A percentile compares a stretch with the other conserved stretches of the same genome.
These are phyloP conservation scores for Macrophomina tecta DNA, from an alignment of 2,329 filamentous ascomycete genomes.

Conservation along the genomic window DNA sequence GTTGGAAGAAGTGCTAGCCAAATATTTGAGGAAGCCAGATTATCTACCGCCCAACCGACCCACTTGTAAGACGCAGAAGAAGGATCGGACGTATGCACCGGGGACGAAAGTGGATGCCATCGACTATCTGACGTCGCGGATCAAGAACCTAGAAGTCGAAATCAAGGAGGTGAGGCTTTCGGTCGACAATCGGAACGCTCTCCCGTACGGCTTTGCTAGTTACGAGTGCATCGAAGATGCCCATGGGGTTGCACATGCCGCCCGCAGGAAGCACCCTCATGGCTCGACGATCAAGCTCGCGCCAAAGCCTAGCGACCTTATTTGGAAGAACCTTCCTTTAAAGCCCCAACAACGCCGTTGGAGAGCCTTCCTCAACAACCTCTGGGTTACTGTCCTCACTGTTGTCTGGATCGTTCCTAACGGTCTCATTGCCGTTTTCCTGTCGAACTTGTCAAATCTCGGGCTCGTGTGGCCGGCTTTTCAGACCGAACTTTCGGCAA, in stretches of 20 bases:
- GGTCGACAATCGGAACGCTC: constrained; percentile 85
- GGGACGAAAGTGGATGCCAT: constrained; percentile 87
- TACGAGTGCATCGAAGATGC: constrained; percentile 88
- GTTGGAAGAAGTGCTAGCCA: constrained; percentile 82
- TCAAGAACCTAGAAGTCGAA: constrained; percentile 79
- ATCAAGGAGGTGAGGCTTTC: constrained; percentile 82
- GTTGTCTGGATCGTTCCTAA: constrained; percentile 90
- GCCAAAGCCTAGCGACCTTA: constrained; percentile 86
- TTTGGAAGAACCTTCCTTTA: constrained; percentile 91
- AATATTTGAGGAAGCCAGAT: constrained; percentile 83
- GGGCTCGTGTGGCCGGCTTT: constrained; percentile 82
- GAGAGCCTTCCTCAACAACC: constrained; percentile 76
- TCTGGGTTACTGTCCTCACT: constrained; percentile 84
- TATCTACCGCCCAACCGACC: no score
- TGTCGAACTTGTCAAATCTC: constrained; percentile 83
- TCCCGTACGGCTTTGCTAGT: constrained; percentile 93
- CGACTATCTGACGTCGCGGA: constrained; percentile 86
- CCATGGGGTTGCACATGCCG: constrained; percentile 82
- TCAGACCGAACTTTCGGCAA: constrained; percentile 63
- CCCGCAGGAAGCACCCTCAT: constrained; percentile 79
- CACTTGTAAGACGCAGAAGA: constrained; percentile 55
- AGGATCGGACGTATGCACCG: constrained; percentile 70
- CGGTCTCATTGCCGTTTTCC: constrained; percentile 90
- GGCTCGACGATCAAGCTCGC: constrained; percentile 80
- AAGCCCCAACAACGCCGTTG: constrained; percentile 71